Evolutionary conservation across 768 basidiomycete genomes (phyloP), one percentile per base, ranked within the genome.

Genomic region (Mycena maculata): DNA sequence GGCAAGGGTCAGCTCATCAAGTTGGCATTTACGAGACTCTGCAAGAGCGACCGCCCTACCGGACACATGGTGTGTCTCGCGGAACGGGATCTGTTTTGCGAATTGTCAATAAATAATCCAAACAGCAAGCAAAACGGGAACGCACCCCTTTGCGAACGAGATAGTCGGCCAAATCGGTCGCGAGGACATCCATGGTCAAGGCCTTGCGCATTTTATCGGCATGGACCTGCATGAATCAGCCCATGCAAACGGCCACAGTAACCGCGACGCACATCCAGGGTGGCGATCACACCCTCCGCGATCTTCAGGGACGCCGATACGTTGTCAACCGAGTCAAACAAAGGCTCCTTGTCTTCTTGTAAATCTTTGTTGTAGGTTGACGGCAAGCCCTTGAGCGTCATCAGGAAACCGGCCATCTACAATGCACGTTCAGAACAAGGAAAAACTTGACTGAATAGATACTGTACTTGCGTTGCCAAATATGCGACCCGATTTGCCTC

Each of bases 351-450:
- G 79, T 97, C 95, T 78, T 99, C 98, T 78, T 99, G 98, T 48
- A 99, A 83, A 80, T 99, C 98, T 79, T 99, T 99, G 85, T 99
- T 99, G 82, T 99, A 99, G 11, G 98, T 99, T 22, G 97, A 98
- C 16, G 98, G 98, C 48, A 99, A 82, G 31, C 98, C 98, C 76
- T 99, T 99, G 73, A 97, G 84, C 1, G 95, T 96, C 92, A 99
- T 95, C 81, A 98, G 82, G 81, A 99, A 98, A 2, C 98, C 98
- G 15, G 97, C 88, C 93, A 98, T 97, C 92, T 96, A 73, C 30
- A n/a, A 38, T n/a, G 42, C 22, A 71, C 16, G 62, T 53, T 61
- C 47, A 59, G 31, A 27, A 39, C 20, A 47, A 30, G 5, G 9
- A 63, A 28, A 42, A 42, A n/a, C 25, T 30, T 1, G 42, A 39